Conservation (phyloP, 352 stramenopile species). For the Ophiocytium majus region DNA sequence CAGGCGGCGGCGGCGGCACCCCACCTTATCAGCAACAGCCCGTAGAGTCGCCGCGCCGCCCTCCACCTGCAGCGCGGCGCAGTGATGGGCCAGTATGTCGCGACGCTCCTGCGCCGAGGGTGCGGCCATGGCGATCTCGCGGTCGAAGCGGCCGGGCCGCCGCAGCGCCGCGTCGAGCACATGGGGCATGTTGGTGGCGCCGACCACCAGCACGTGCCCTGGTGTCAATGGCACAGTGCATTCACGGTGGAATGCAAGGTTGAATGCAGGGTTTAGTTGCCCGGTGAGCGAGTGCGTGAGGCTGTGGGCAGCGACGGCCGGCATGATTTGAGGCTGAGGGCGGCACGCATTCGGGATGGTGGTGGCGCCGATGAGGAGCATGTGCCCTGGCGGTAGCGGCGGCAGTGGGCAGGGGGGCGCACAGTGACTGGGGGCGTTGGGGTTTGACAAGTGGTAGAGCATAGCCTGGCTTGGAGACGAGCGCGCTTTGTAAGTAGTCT, state of each 20-base stretch:
- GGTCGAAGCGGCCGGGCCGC: slow-evolving; percentile 89
- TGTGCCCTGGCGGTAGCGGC: slow-evolving; percentile 57
- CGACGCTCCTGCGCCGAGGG: slow-evolving; percentile 82
- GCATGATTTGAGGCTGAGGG: too few relatives aligned
- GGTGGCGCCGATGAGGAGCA: slow-evolving; percentile 91
- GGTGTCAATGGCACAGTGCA: too few relatives aligned
- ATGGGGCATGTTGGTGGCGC: slow-evolving; percentile 87
- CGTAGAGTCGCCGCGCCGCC: background rate
- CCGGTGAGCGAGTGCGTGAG: too few relatives aligned
- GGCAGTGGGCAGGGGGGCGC: too few relatives aligned
- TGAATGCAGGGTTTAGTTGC: too few relatives aligned
- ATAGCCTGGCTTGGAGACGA: too few relatives aligned
- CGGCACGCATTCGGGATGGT: slow-evolving; percentile 87
- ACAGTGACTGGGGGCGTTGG: too few relatives aligned
- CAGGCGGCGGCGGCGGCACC: too few relatives aligned
- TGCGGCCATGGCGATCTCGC: slow-evolving; percentile 86
- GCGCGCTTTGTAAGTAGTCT: too few relatives aligned
- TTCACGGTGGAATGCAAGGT: too few relatives aligned
- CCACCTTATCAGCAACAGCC: background rate
- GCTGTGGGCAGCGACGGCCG: too few relatives aligned
- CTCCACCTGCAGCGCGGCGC: slow-evolving; percentile 62
- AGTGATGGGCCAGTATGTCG: slow-evolving; percentile 86
- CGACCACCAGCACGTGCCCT: slow-evolving; percentile 86
- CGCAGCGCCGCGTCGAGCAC: slow-evolving; percentile 90
- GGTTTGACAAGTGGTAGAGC: too few relatives aligned